Evolutionary conservation across 768 basidiomycete species (phyloP).

Genomic region (Boletus eberwhitei): DNA sequence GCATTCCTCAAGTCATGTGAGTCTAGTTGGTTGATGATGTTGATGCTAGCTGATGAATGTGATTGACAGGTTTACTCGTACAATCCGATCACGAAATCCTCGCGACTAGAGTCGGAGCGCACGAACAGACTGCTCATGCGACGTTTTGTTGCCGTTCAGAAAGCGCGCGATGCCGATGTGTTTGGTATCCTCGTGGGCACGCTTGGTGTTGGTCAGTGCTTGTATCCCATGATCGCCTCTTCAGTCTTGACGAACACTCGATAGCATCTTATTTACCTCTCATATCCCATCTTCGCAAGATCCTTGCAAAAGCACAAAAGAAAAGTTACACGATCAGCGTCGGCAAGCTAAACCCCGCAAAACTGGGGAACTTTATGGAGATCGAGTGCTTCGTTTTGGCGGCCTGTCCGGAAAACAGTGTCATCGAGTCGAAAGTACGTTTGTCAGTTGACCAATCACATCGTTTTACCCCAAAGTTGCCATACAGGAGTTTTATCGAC

Average conservation of each 20-base stretch:
- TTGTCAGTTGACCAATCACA: neutral
- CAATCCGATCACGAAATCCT: conserved; percentile 50
- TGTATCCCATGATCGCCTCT: neutral
- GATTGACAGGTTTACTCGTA: conserved; percentile 69
- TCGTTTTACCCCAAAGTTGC: neutral
- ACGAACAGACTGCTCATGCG: conserved; percentile 88
- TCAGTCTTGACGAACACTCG: neutral
- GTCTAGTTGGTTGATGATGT: conserved; percentile 11
- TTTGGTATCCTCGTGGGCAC: conserved; percentile 96
- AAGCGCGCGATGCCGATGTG: conserved; percentile 87
- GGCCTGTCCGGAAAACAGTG: conserved; percentile 90
- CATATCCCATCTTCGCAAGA: conserved; percentile 72
- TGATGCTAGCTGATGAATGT: neutral
- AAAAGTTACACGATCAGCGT: conserved; percentile 95
- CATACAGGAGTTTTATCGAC: conserved; percentile 79
- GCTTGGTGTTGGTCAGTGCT: conserved; percentile 72
- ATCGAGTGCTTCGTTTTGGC: conserved; percentile 95
- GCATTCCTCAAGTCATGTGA: conserved; percentile 61
- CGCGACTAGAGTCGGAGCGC: conserved; percentile 56
- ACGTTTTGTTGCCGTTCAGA: conserved; percentile 82
- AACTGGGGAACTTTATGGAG: conserved; percentile 93
- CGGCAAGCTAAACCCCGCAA: conserved; percentile 91
- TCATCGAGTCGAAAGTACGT: conserved; percentile 67
- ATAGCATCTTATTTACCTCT: conserved; percentile 83
- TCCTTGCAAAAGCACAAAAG: conserved; percentile 66